Base-by-base conservation (phyloP, 441 rosid species). In the Brassica balearica region DNA sequence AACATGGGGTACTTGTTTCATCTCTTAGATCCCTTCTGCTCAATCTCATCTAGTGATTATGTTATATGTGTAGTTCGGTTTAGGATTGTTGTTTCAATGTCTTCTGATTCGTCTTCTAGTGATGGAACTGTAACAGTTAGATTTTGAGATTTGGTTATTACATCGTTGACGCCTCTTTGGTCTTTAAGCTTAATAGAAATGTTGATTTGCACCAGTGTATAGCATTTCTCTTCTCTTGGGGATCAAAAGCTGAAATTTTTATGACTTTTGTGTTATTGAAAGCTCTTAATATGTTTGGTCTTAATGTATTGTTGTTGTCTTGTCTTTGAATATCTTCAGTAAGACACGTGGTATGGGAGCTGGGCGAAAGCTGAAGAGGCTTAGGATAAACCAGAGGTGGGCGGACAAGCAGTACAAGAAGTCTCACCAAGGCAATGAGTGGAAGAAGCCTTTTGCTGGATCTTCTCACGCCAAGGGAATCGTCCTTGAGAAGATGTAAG, bases 261-360 rank as follows among this genome's bases (percentile, higher is more conserved):
- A 68, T 15, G 19, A 46, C 23, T 9, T 17, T 68, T 10, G 58
- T 51, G 20, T 51, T 2, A 14, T 14, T 51, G 58, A 5, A 5
- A 51, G 58, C 58, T 51, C 58, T 51, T 46, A 46, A 12, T 46
- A 46, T 46, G 15, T 46, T 46, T 46, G 51, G 51, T 43, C 15
- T 23, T 6, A 32, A 32, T 32, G 8, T 19, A 19, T 19, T 32
- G 15, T 68, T 11, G 14, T 61, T 3, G 55, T 62, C 34, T 72
- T 19, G n/a, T 68, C 2, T 55, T 60, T 43, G 14, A 6, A 70
- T 15, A 5, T 32, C 19, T 48, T 8, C 77, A 88, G 91, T 82
- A 86, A 88, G 84, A 83, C 91, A 62, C 89, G 87, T 75, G 91
- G 89, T 32, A 86, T 83, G 89, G 91, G 91, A 83, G 89, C 86